Conservation (phyloP, 2,329 filamentous ascomycete species). For the Clathrospora elynae region DNA sequence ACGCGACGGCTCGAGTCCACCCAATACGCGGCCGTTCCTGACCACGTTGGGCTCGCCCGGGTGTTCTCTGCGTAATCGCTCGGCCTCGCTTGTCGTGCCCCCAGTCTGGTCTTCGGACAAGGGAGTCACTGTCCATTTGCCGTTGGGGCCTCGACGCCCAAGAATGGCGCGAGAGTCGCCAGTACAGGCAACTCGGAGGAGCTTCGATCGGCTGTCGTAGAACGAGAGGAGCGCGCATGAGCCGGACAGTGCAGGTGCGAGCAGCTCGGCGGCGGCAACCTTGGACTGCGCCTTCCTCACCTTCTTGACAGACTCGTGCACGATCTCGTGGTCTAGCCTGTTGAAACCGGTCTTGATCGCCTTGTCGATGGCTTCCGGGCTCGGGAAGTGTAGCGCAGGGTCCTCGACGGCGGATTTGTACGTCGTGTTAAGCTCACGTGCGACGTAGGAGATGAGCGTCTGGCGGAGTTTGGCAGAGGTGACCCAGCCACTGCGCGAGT, state of each 20-base stretch:
- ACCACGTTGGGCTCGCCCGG: constrained; percentile 88
- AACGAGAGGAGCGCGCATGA: constrained; percentile 96
- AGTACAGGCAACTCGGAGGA: constrained; percentile 91
- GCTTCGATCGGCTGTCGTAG: constrained; percentile 86
- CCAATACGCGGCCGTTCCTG: constrained; percentile 85
- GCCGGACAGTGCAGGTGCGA: constrained; percentile 93
- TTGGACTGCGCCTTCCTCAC: constrained; percentile 89
- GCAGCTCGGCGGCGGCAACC: constrained; percentile 84
- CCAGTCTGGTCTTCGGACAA: constrained; percentile 95
- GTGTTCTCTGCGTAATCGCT: constrained; percentile 81
- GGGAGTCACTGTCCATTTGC: constrained; percentile 91
- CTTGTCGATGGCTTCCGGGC: constrained; percentile 78
- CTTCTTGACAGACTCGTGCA: constrained; percentile 88
- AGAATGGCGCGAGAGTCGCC: constrained; percentile 96
- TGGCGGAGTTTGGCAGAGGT: constrained; percentile 95
- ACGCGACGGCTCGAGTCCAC: constrained; percentile 87
- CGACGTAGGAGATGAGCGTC: constrained; percentile 88
- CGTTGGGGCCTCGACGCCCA: constrained; percentile 74
- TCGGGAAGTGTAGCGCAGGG: constrained; percentile 65
- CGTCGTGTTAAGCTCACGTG: constrained; percentile 87
- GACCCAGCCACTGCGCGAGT: constrained; percentile 78
- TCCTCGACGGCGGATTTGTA: constrained; percentile 75
- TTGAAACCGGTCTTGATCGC: constrained; percentile 94
- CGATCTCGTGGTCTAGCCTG: constrained; percentile 89
- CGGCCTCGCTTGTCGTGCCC: constrained; percentile 80